These are phyloP conservation scores for Actinidia polygama DNA, from an alignment of 179 eudicot genomes.

Conservation along the genomic window DNA sequence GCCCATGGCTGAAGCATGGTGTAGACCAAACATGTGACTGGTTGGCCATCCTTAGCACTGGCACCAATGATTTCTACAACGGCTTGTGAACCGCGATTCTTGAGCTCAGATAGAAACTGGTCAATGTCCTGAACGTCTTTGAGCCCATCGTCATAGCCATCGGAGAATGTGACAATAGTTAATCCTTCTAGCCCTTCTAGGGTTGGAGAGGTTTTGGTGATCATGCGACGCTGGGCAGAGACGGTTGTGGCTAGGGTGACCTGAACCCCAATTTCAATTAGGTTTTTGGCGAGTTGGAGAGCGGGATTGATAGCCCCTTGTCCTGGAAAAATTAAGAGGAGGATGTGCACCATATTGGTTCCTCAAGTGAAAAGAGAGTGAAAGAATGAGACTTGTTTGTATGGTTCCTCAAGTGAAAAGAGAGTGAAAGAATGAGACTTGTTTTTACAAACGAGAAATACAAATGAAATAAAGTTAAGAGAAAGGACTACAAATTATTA, in stretches of 20 bases:
- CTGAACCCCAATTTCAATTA: neutral
- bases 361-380: too few relatives aligned
- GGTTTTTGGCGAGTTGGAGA: neutral
- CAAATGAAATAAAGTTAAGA: too few relatives aligned
- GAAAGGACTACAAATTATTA: too few relatives aligned
- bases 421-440: too few relatives aligned
- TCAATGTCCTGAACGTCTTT: neutral
- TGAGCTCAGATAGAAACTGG: neutral
- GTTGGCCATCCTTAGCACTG: conserved; percentile 25
- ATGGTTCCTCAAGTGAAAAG: too few relatives aligned
- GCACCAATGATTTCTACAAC: neutral
- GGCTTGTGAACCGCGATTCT: neutral
- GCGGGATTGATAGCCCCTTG: neutral
- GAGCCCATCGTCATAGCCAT: neutral
- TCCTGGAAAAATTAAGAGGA: neutral
- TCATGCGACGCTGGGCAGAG: neutral
- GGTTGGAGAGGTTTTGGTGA: neutral
- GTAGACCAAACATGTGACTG: conserved; percentile 42
- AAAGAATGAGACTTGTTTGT: too few relatives aligned
- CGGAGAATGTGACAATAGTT: neutral
- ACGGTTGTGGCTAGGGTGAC: neutral
- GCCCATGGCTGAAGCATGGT: conserved; percentile 1
- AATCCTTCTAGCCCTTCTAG: neutral
- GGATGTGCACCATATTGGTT: neutral
- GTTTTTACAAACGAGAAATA: too few relatives aligned